phyloP scores from a whole-genome alignment of 768 basidiomycete genomes.

The Mycena haematopus region DNA sequence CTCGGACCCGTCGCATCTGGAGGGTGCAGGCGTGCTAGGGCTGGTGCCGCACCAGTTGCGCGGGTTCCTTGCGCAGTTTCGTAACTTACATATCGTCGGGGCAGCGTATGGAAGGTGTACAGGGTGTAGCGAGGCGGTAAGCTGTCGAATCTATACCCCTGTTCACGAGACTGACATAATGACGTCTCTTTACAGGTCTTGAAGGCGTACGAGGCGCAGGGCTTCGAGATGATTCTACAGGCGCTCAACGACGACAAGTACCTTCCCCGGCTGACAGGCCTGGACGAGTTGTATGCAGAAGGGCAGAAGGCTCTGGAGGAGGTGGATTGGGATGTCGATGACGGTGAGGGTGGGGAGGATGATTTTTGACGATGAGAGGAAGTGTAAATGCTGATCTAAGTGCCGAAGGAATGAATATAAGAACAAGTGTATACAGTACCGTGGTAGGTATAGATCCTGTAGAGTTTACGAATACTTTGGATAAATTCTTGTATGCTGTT shows the following conservation, averaged over 20 bases:
- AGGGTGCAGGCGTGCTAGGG: conserved; percentile 69
- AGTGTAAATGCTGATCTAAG: background rate
- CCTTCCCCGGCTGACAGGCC: conserved; percentile 76
- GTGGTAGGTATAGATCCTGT: conserved; percentile 2
- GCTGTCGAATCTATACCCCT: conserved; percentile 31
- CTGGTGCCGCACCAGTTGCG: conserved; percentile 93
- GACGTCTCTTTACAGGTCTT: conserved; percentile 59
- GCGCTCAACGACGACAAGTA: conserved; percentile 86
- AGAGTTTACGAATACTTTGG: conserved; percentile 1
- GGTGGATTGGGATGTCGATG: conserved; percentile 81
- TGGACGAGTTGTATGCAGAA: conserved; percentile 79
- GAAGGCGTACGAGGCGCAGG: conserved; percentile 79
- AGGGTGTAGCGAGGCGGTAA: conserved; percentile 83
- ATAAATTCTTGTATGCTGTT: background rate
- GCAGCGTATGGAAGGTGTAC: conserved; percentile 89
- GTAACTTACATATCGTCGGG: conserved; percentile 83
- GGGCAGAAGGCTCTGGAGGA: conserved; percentile 73
- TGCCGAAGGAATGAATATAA: background rate
- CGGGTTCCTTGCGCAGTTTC: conserved; percentile 88
- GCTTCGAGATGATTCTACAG: conserved; percentile 77
- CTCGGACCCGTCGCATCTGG: conserved; percentile 34
- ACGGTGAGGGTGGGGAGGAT: conserved; percentile 36
- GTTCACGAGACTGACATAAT: background rate
- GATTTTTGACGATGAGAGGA: conserved; percentile 32
- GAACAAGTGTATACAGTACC: background rate